Base-by-base conservation (phyloP, 2,329 filamentous ascomycete genomes). In the Botrytis sinoallii region DNA sequence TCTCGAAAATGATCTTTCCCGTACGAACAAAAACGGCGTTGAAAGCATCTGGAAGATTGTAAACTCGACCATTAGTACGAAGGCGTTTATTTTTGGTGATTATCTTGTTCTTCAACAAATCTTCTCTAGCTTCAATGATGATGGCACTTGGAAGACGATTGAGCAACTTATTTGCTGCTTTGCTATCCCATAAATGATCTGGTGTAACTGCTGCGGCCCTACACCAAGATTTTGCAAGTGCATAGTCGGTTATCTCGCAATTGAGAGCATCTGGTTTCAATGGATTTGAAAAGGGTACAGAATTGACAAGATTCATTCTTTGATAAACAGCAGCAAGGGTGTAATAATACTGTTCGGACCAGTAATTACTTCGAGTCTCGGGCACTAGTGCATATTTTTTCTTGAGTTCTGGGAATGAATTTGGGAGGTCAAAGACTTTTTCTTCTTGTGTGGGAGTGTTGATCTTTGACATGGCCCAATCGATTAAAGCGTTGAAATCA, bases 401-500 rank as follows among this genome's bases (percentile, higher is more conserved):
- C 4, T 86, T 81, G 2, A 92, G 80, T n/a, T 81, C 80, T 20
- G 81, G 77, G 63, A 85, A 83, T 1, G 84, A 84, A 4, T 80
- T 79, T 2, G 89, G 89, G 2, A 91, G 84, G 35, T 84, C 80
- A 48, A 86, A 70, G 2, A 74, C 78, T 0, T 84, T 84, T 71
- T 85, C 83, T 38, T 85, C 82, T 6, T 88, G 67, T 5, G 72
- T 71, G 1, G 71, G 72, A 46, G 76, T 87, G 35, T 85, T 84
- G 20, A 73, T 73, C 32, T 69, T 61, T n/a, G 61, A 25, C 76
- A 89, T 83, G 1, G 90, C 87, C 93, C 93, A 95, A 52, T 86
- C 84, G 65, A 94, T 86, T 9, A 95, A 81, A 7, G 81, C 82
- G 16, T 84, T 82, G 92, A 93, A 94, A 79, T 95, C 90, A 74